phyloP scores from a whole-genome alignment of 495 filamentous ascomycete genomes.

The Xylaria palmicola region DNA sequence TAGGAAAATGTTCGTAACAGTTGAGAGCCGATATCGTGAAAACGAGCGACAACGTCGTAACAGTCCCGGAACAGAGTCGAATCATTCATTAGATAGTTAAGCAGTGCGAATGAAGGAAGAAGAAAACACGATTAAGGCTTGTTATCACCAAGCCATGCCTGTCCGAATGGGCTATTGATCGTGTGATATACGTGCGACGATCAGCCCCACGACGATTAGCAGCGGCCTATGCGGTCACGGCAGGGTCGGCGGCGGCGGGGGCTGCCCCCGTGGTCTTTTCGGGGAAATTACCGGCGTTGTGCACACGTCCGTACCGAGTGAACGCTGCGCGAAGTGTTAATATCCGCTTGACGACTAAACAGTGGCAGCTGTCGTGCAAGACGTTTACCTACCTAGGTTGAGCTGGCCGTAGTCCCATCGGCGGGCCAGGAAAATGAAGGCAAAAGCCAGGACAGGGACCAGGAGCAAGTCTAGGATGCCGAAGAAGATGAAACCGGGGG shows the following conservation, averaged over 20 bases:
- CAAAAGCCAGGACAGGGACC: slow-evolving; percentile 34
- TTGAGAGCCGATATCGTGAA: too few species aligned
- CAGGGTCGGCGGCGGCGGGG: slow-evolving; percentile 19
- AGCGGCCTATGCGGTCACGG: slow-evolving; percentile 26
- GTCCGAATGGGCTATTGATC: background rate
- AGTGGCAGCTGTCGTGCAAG: background rate
- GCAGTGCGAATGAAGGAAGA: too few species aligned
- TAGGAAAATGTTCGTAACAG: too few species aligned
- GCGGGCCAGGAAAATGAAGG: slow-evolving; percentile 38
- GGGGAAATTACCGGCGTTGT: slow-evolving; percentile 38
- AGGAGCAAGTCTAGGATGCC: slow-evolving; percentile 46
- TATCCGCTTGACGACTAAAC: too few species aligned
- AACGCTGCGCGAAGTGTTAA: slow-evolving; percentile 30
- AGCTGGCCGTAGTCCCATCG: slow-evolving; percentile 49
- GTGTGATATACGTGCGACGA: background rate
- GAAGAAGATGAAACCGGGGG: slow-evolving; percentile 43
- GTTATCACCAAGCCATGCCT: background rate
- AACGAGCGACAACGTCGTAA: background rate
- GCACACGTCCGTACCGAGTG: slow-evolving; percentile 55
- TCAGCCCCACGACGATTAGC: background rate
- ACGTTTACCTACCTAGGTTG: slow-evolving; percentile 34
- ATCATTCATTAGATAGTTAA: background rate
- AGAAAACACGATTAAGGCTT: background rate
- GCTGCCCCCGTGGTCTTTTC: slow-evolving; percentile 41
- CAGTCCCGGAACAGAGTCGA: background rate